These are phyloP conservation scores for Cubamyces lactineus DNA, from an alignment of 768 basidiomycete species.

Conservation along the genomic window DNA sequence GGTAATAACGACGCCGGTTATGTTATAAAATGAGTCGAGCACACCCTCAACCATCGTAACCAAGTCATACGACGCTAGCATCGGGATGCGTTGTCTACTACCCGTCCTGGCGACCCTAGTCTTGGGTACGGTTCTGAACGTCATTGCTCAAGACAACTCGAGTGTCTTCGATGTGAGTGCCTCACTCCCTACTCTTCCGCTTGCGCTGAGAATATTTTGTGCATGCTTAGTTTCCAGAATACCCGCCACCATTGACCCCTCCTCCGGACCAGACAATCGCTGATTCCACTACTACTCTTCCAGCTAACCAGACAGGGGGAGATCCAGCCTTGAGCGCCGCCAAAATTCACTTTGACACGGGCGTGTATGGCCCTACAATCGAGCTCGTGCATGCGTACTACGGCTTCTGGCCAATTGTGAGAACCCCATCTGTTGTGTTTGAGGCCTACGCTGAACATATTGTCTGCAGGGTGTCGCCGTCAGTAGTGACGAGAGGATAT, in stretches of 20 bases:
- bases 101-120: neutral
- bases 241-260: constrained; percentile 22
- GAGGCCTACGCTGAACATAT: neutral
- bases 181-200: too few species aligned
- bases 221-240: constrained; percentile 27
- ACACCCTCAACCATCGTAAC: too few species aligned
- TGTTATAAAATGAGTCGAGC: too few species aligned
- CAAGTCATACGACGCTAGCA: too few species aligned
- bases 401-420: constrained; percentile 26
- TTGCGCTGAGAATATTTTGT: too few species aligned
- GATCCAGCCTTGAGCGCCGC: constrained; percentile 4
- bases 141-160: constrained; percentile 2
- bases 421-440: neutral
- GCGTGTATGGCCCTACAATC: constrained; percentile 20
- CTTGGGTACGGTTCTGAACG: neutral
- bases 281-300: constrained; percentile 7
- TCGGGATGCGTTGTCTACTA: neutral
- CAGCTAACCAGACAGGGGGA: neutral
- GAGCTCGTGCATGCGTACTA: constrained; percentile 27
- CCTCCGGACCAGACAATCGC: constrained; percentile 20
- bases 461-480: constrained; percentile 23
- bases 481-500: constrained; percentile 22
- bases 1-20: too few species aligned
- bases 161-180: constrained; percentile 22
- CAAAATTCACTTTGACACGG: constrained; percentile 24